A percentile compares a stretch with the other conserved stretches of the same genome.
Conservation (phyloP, 2,329 filamentous ascomycete species). For the Sporothrix brasiliensis region DNA sequence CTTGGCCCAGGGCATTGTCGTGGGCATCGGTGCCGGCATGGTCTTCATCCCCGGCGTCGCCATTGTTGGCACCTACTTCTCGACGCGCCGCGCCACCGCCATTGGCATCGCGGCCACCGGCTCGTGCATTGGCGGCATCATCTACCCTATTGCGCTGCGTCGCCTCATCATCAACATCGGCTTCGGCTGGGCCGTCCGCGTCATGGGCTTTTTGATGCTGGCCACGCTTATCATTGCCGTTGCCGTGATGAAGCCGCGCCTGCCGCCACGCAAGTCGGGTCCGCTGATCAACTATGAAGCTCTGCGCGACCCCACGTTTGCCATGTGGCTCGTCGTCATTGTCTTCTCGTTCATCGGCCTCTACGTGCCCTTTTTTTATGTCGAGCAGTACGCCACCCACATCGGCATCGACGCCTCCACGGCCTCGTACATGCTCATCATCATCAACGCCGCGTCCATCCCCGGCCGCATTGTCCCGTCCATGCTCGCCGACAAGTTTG, state of each 20-base stretch:
- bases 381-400: conserved; percentile 30
- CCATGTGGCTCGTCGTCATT: conserved; percentile 29
- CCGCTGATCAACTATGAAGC: conserved; percentile 33
- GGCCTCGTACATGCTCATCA: conserved; percentile 31
- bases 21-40: conserved; percentile 59
- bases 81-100: conserved; percentile 28
- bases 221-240: conserved; percentile 30
- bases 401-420: conserved; percentile 25
- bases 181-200: conserved; percentile 38
- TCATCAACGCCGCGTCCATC: conserved; percentile 33
- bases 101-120: conserved; percentile 28
- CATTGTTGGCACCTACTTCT: conserved; percentile 58
- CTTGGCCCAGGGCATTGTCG: conserved; percentile 59
- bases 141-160: conserved; percentile 39
- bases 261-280: conserved; percentile 33
- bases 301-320: conserved; percentile 31
- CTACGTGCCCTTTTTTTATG: conserved; percentile 32
- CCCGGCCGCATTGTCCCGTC: conserved; percentile 31
- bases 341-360: conserved; percentile 32
- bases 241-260: conserved; percentile 31
- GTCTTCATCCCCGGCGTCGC: conserved; percentile 58
- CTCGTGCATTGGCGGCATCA: conserved; percentile 42
- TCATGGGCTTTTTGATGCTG: conserved; percentile 35
- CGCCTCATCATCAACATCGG: conserved; percentile 38
- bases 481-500: conserved; percentile 31